Conservation (phyloP, 2,329 filamentous ascomycete genomes). For the Talaromyces funiculosus region DNA sequence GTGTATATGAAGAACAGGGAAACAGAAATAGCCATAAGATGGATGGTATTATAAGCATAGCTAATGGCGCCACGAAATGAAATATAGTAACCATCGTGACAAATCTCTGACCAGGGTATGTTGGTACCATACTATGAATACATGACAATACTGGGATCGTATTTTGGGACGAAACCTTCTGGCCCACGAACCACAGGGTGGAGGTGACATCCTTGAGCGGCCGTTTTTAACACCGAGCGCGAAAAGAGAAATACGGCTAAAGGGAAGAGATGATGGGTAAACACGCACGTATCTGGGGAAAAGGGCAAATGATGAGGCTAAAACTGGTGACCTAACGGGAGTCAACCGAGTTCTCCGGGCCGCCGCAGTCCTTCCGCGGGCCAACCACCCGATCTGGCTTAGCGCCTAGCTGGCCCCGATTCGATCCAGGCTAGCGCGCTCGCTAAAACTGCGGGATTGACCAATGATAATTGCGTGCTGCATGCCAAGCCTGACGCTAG, state of each 20-base stretch:
- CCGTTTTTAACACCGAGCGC: background rate
- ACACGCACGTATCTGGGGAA: background rate
- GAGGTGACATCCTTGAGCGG: background rate
- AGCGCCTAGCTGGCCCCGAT: background rate
- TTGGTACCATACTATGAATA: background rate
- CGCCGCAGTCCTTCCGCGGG: background rate
- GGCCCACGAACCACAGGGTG: slow-evolving; percentile 6
- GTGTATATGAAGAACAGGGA: background rate
- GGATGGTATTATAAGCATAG: background rate
- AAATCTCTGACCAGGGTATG: background rate
- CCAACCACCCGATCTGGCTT: background rate
- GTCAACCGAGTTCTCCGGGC: slow-evolving; percentile 1
- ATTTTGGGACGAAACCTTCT: background rate
- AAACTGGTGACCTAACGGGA: background rate
- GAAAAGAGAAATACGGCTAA: background rate
- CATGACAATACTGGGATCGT: background rate
- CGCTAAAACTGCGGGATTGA: background rate
- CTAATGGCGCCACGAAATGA: background rate
- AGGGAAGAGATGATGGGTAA: too few species aligned
- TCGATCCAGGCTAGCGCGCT: background rate
- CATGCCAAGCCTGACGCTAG: background rate
- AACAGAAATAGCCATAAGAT: background rate
- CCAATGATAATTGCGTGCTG: background rate
- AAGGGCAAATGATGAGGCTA: background rate
- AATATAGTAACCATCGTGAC: background rate